Evolutionary conservation across 306 rosid genomes (phyloP), one percentile per base, ranked within the genome.

Genomic region (Pyrus pyrifolia): DNA sequence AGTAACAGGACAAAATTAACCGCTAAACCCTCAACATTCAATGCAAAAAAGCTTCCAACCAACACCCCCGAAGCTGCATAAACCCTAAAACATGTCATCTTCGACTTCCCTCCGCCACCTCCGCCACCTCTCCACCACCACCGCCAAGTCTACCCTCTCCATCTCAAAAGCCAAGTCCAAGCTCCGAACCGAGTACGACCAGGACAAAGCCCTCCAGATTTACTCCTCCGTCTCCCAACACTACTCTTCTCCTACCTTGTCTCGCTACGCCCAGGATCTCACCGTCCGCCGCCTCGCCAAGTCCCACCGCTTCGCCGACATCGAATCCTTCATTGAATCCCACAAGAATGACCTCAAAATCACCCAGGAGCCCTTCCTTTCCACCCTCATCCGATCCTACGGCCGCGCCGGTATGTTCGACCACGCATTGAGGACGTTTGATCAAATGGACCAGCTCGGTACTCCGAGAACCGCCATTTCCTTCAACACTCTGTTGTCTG

Each of bases 361-460:
- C 81, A 81, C 78, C 49, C 79, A 85, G 73, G 96, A 91, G 40
- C 83, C 91, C 1, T 91, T 58, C 72, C 30, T 91, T 13, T 87
- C 93, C 58, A 73, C 86, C 74, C 78, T 91, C 74, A 91, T 91
- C 52, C 89, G 91, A 33, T 87, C 96, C 65, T 91, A 91, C 77
- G 93, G 93, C 61, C 82, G 80, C 13, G 90, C 88, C 1, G 83
- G 86, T 22, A 85, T 91, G 96, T 55, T 91, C 65, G 90, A 87
- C 12, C 89, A 84, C 25, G 96, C 96, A 2, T 8, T 83, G 81
- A 76, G 69, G 29, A 87, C 89, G 27, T 87, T 76, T 60, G 80
- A 85, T 13, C 85, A 87, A 46, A 91, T 91, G 96, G 90, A 81
- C 33, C 80, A 81, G 35, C 72, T 88, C 14, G 91, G 91, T 4